These are phyloP conservation scores for Jamesozyma gamospora DNA, from an alignment of 805 yeast species.

Conservation along the genomic window DNA sequence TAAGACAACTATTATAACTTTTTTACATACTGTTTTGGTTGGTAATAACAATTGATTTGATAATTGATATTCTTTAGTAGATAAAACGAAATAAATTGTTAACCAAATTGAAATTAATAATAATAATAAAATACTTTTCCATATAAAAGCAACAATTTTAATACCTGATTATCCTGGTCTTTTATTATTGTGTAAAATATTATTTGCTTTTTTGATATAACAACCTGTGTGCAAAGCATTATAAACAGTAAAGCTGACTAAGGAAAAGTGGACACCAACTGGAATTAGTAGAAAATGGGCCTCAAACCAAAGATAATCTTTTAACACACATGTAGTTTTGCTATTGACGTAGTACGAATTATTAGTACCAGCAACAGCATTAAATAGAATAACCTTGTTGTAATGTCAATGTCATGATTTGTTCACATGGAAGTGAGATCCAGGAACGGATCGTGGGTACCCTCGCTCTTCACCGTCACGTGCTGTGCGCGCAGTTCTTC, in stretches of 20 bases:
- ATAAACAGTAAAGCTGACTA: constrained; percentile 38
- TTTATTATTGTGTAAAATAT: constrained; percentile 38
- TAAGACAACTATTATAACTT: no score
- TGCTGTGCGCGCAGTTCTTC: constrained; percentile 9
- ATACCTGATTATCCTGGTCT: constrained; percentile 37
- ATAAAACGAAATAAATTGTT: constrained; percentile 8
- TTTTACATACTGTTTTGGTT: no score
- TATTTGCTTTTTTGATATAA: constrained; percentile 44
- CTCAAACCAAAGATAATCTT: no score
- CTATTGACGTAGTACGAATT: no score
- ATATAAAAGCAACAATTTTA: constrained; percentile 48
- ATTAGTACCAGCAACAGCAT: no score
- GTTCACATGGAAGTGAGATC: no score
- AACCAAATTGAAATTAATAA: constrained; percentile 17
- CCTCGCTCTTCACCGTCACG: background rate
- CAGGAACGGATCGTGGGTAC: no score
- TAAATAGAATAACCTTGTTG: no score
- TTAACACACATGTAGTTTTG: no score
- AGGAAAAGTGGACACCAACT: no score
- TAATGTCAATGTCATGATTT: no score
- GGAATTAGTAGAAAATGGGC: no score
- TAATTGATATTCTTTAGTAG: constrained; percentile 5
- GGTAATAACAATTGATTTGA: constrained; percentile 1
- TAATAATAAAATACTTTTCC: constrained; percentile 34
- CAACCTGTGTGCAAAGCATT: constrained; percentile 41